Evolutionary conservation across 257 asterid genomes (phyloP).

Genomic region (Forsythia viridissima): DNA sequence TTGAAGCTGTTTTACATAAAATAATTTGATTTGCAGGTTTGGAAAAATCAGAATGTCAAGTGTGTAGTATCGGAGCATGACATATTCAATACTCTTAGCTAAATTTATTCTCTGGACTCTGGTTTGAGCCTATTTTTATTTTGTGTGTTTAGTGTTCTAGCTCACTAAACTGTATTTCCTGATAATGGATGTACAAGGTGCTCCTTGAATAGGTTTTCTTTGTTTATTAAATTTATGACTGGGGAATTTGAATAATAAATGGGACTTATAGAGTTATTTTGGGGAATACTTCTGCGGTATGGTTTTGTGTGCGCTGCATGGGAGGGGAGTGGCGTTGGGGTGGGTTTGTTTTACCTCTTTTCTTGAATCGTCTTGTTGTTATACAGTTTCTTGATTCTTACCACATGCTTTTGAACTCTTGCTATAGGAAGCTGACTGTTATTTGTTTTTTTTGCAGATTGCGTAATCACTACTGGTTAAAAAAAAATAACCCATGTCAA

Average conservation of each 20-base stretch:
- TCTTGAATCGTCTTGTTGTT: background rate
- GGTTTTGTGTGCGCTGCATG: background rate
- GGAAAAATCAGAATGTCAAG: no score
- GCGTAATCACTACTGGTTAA: background rate
- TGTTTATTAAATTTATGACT: background rate
- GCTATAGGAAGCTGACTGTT: background rate
- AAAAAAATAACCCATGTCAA: constrained; percentile 19
- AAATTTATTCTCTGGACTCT: background rate
- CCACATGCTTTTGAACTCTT: background rate
- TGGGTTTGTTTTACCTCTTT: no score
- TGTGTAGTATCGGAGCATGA: no score
- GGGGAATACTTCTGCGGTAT: background rate
- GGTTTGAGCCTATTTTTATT: background rate
- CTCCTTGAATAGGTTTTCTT: background rate
- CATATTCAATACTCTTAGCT: no score
- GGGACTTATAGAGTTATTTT: background rate
- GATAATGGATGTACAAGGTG: background rate
- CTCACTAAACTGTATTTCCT: background rate
- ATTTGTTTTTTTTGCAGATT: background rate
- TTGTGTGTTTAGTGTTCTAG: background rate
- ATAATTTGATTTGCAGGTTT: no score
- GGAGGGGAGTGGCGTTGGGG: background rate
- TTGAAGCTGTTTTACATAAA: no score
- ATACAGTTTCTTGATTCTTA: background rate
- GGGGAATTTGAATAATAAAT: no score